phyloP scores from a whole-genome alignment of 208 protist genomes.

The Crithidia mellificae region DNA sequence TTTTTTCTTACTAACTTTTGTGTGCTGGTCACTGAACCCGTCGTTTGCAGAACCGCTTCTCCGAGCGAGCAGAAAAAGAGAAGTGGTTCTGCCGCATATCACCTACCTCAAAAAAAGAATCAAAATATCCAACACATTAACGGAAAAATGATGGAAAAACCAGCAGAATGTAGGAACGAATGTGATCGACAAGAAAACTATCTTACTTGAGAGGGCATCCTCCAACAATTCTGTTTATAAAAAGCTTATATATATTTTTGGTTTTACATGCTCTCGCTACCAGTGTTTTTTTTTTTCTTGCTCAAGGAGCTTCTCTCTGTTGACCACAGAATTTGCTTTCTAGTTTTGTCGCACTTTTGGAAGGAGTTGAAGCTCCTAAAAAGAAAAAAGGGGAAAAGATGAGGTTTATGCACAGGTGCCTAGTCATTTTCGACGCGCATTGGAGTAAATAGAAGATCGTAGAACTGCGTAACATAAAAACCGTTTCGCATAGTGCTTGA shows the following conservation, averaged over 20 bases:
- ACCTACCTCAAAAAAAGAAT: slow-evolving; percentile 10
- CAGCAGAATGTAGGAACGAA: not conserved
- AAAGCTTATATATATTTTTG: not conserved
- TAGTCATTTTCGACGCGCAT: too few species aligned
- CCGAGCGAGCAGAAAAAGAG: not conserved
- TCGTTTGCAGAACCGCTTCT: not conserved
- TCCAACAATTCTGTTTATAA: slow-evolving; percentile 8
- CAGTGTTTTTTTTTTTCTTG: slow-evolving; percentile 18
- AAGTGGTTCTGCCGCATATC: not conserved
- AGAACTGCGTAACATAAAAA: too few species aligned
- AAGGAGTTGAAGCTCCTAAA: slow-evolving; percentile 3
- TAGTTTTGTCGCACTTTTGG: not conserved
- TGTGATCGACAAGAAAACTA: slow-evolving; percentile 5
- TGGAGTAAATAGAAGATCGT: too few species aligned
- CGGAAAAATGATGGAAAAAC: slow-evolving; percentile 8
- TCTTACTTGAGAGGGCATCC: not conserved
- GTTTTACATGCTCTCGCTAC: slow-evolving; percentile 20
- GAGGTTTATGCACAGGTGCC: too few species aligned
- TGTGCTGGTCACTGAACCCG: slow-evolving; percentile 8
- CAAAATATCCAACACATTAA: not conserved
- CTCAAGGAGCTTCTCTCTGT: slow-evolving; percentile 11
- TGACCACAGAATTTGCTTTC: slow-evolving; percentile 2
- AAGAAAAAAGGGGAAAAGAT: slow-evolving; percentile 13
- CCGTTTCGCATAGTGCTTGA: too few species aligned
- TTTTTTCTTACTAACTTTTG: slow-evolving; percentile 9